Conservation (phyloP, 75 land plant genomes). For the Gnetum montanum region DNA sequence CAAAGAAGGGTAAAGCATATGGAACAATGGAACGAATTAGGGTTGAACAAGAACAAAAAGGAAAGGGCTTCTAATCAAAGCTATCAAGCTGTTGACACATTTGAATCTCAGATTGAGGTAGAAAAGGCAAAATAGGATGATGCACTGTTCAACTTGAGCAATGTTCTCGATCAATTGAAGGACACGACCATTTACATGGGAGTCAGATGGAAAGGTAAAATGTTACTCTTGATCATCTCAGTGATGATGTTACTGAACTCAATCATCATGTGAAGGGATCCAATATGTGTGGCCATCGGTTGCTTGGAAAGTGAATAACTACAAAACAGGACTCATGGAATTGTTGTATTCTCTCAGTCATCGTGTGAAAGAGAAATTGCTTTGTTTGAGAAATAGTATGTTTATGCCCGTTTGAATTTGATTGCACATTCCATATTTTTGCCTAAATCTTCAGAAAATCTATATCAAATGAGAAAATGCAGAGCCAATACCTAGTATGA, state of each 20-base stretch:
- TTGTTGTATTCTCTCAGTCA: no score
- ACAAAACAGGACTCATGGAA: no score
- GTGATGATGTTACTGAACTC: constrained; percentile 55
- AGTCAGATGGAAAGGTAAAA: constrained; percentile 79
- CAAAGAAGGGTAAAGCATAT: constrained; percentile 30
- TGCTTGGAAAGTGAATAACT: constrained; percentile 64
- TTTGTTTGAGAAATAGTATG: no score
- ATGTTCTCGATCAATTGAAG: constrained; percentile 72
- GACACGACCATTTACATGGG: constrained; percentile 86
- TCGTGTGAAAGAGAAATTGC: no score
- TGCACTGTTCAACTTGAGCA: constrained; percentile 68
- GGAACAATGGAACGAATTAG: constrained; percentile 56
- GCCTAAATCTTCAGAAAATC: no score
- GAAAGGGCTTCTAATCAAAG: constrained; percentile 15
- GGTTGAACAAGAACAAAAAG: constrained; percentile 22
- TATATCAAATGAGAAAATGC: no score
- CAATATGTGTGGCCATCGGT: constrained; percentile 34
- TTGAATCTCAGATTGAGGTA: constrained; percentile 48
- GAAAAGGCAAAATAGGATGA: constrained; percentile 92
- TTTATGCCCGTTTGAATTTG: no score
- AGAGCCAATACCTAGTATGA: no score
- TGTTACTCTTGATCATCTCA: constrained; percentile 35
- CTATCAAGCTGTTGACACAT: constrained; percentile 27
- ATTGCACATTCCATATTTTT: no score
- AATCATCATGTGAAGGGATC: constrained; percentile 37